A percentile compares a stretch with the other conserved stretches of the same genome.
Evolutionary conservation across 179 eudicot genomes (phyloP).

Genomic region (Actinidia chinensis): DNA sequence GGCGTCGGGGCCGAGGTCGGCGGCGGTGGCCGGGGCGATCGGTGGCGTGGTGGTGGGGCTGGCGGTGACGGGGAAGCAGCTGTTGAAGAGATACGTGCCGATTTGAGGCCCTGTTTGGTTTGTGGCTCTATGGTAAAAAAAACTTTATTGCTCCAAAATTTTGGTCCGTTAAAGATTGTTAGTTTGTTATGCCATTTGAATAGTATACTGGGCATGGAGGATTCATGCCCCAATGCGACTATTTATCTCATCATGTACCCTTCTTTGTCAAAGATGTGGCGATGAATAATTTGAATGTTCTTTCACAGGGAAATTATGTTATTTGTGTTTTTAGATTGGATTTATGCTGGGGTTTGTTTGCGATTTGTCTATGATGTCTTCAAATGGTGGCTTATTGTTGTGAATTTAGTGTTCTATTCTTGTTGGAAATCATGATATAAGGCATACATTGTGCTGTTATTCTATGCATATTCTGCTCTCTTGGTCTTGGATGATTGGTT

Average conservation of each 20-base stretch:
- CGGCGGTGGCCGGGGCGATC: constrained; percentile 89
- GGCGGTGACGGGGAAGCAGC: constrained; percentile 72
- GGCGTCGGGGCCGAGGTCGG: constrained; percentile 74
- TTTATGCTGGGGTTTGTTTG: background rate
- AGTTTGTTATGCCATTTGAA: background rate
- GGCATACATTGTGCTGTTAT: too few relatives aligned
- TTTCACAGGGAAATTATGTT: background rate
- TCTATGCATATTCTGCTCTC: background rate
- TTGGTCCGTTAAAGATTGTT: background rate
- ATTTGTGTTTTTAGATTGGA: background rate
- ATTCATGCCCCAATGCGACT: constrained; percentile 5
- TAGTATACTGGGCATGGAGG: background rate
- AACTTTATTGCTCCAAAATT: constrained; percentile 3
- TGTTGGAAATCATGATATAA: background rate
- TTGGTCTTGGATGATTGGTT: background rate
- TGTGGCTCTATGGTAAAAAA: background rate
- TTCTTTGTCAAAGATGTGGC: background rate
- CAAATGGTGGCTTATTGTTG: background rate
- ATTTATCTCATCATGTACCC: constrained; percentile 7
- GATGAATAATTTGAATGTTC: constrained; percentile 15
- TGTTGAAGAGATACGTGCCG: constrained; percentile 68
- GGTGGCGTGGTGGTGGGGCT: constrained; percentile 74
- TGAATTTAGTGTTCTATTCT: background rate
- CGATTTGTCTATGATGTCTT: background rate
- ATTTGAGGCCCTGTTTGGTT: constrained; percentile 21